phyloP scores from a whole-genome alignment of 495 filamentous ascomycete species.

The Penicillium antarcticum region DNA sequence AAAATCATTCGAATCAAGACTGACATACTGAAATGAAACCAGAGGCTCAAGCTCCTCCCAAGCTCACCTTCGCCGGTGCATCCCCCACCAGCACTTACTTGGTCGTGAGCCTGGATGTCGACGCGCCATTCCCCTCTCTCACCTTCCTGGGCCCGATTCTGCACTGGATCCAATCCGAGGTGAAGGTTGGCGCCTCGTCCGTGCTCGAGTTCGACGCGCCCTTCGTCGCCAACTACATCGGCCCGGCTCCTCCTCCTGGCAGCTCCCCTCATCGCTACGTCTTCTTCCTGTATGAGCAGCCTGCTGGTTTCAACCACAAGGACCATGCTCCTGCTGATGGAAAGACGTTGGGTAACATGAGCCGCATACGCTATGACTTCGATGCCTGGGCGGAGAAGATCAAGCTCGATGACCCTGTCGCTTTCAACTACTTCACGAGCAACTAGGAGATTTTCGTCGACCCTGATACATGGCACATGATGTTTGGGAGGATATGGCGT shows the following conservation, averaged over 20 bases:
- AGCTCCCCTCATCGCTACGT: constrained; percentile 54
- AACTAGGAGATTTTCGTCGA: constrained; percentile 17
- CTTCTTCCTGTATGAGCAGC: constrained; percentile 58
- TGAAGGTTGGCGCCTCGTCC: constrained; percentile 24
- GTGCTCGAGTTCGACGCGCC: constrained; percentile 18
- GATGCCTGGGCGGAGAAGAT: constrained; percentile 46
- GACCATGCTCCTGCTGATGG: constrained; percentile 42
- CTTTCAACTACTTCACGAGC: constrained; percentile 52
- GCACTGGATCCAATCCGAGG: constrained; percentile 50
- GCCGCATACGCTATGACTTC: constrained; percentile 50
- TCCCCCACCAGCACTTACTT: constrained; percentile 38
- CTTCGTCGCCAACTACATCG: constrained; percentile 46
- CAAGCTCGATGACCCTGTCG: constrained; percentile 45
- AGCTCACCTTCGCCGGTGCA: constrained; percentile 22
- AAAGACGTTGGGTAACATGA: constrained; percentile 33
- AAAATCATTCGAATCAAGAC: neutral
- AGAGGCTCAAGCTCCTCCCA: constrained; percentile 32
- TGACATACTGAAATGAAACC: neutral
- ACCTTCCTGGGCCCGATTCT: constrained; percentile 35
- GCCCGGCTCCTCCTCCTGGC: constrained; percentile 47
- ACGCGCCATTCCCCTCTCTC: constrained; percentile 51
- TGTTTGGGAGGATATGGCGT: neutral
- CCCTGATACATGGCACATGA: neutral
- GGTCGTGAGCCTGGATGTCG: constrained; percentile 46
- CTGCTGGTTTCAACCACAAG: constrained; percentile 40